A percentile compares a stretch with the other conserved stretches of the same genome.
Evolutionary conservation across 192 early-diverging fungal species (phyloP).

Genomic region (Coemansia guatemalensis): DNA sequence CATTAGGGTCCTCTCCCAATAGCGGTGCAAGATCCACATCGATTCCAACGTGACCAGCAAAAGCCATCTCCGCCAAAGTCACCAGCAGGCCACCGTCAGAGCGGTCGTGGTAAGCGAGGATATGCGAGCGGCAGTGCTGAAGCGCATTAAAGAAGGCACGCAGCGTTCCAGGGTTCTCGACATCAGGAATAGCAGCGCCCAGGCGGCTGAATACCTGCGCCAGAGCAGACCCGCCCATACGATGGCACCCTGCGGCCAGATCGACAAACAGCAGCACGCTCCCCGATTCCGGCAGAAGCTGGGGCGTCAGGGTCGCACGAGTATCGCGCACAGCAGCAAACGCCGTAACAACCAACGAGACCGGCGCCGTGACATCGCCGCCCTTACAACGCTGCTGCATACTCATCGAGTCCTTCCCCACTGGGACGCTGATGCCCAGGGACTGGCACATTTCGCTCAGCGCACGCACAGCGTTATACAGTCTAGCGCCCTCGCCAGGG

Average conservation of each 20-base stretch:
- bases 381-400: slow-evolving; percentile 94
- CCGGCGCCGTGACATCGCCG: slow-evolving; percentile 75
- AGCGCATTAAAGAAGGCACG: slow-evolving; percentile 80
- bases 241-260: slow-evolving; percentile 75
- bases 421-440: slow-evolving; percentile 92
- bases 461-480: slow-evolving; percentile 92
- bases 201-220: slow-evolving; percentile 90
- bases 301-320: slow-evolving; percentile 87
- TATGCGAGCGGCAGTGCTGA: slow-evolving; percentile 50
- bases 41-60: slow-evolving; percentile 90
- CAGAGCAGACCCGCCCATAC: slow-evolving; percentile 91
- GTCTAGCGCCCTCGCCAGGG: slow-evolving; percentile 85
- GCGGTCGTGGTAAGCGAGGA: slow-evolving; percentile 97
- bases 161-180: slow-evolving; percentile 68
- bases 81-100: slow-evolving; percentile 96
- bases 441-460: slow-evolving; percentile 92
- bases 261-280: slow-evolving; percentile 79
- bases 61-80: slow-evolving; percentile 93
- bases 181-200: slow-evolving; percentile 82
- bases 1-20: not conserved
- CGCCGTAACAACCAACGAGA: slow-evolving; percentile 91
- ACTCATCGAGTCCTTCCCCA: slow-evolving; percentile 99
- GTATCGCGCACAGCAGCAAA: slow-evolving; percentile 88
- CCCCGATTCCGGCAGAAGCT: slow-evolving; percentile 55
- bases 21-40: slow-evolving; percentile 63